Evolutionary conservation across 331 rosid species (phyloP).

Genomic region (Saraca asoca): DNA sequence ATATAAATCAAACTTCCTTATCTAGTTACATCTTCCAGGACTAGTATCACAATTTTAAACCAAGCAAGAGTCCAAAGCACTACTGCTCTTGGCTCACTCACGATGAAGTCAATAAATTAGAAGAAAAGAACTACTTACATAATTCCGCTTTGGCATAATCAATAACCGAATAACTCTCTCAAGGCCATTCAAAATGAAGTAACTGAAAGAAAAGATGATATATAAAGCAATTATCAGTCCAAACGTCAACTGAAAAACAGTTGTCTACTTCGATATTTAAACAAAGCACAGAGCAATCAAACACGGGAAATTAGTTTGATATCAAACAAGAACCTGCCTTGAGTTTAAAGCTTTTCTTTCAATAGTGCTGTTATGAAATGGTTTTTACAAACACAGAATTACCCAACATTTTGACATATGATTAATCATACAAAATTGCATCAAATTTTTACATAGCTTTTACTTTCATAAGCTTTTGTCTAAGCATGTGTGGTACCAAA

Average conservation of each 20-base stretch:
- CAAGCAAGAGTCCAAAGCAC: conserved; percentile 18
- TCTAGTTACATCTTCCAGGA: conserved; percentile 11
- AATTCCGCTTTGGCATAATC: conserved; percentile 86
- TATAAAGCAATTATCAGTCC: conserved; percentile 27
- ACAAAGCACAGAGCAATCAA: conserved; percentile 18
- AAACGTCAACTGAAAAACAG: conserved; percentile 26
- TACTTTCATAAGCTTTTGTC: background rate
- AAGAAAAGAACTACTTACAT: conserved; percentile 58
- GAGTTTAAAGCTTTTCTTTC: conserved; percentile 3
- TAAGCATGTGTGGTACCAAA: background rate
- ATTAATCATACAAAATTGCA: background rate
- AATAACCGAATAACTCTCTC: conserved; percentile 89
- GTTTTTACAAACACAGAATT: background rate
- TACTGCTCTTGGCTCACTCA: conserved; percentile 21
- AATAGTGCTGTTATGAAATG: conserved; percentile 1
- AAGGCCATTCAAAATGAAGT: conserved; percentile 87
- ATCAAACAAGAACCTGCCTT: conserved; percentile 6
- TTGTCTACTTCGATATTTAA: conserved; percentile 12
- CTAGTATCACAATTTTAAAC: conserved; percentile 2
- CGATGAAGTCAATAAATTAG: conserved; percentile 2
- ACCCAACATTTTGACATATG: background rate
- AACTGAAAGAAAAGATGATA: conserved; percentile 49
- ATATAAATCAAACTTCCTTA: background rate
- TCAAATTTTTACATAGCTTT: conserved; percentile 24
- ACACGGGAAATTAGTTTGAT: conserved; percentile 3